Conservation (phyloP, 1,284 basidiomycete genomes). For the Puccinia polysora region DNA sequence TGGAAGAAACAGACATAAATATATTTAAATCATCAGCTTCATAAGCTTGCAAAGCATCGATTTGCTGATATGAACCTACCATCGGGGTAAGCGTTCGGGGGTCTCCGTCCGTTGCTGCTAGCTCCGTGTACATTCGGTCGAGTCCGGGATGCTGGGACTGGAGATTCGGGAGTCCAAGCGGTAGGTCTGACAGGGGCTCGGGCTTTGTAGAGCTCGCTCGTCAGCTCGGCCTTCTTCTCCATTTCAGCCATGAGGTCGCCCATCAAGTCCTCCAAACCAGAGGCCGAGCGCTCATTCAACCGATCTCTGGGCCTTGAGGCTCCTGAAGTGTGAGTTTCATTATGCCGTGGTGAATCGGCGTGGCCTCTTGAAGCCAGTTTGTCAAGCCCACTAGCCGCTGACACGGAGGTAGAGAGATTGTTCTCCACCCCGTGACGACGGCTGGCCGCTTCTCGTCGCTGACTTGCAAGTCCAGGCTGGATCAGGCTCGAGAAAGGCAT, state of each 20-base stretch:
- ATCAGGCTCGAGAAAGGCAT: slow-evolving; percentile 8
- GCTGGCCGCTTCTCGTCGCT: neutral
- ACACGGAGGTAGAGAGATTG: neutral
- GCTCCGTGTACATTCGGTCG: no score
- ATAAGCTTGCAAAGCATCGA: no score
- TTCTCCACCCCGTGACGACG: no score
- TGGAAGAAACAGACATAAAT: no score
- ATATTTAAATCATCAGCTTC: no score
- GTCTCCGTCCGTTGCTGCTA: no score
- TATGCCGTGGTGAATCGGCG: neutral
- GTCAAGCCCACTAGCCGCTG: slow-evolving; percentile 8
- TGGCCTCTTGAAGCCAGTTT: neutral
- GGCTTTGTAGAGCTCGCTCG: no score
- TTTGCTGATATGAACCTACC: no score
- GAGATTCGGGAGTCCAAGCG: no score
- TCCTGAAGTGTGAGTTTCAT: neutral
- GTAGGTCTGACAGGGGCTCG: no score
- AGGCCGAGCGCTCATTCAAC: neutral
- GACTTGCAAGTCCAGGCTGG: neutral
- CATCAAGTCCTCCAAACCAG: slow-evolving; percentile 28
- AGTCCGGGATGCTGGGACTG: no score
- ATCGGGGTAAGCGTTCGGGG: no score
- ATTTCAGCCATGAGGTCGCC: slow-evolving; percentile 38
- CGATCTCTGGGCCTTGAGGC: neutral
- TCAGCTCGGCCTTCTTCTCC: slow-evolving; percentile 24